These are phyloP conservation scores for Cytospora paraplurivora DNA, from an alignment of 2,329 filamentous ascomycete species.

Conservation along the genomic window DNA sequence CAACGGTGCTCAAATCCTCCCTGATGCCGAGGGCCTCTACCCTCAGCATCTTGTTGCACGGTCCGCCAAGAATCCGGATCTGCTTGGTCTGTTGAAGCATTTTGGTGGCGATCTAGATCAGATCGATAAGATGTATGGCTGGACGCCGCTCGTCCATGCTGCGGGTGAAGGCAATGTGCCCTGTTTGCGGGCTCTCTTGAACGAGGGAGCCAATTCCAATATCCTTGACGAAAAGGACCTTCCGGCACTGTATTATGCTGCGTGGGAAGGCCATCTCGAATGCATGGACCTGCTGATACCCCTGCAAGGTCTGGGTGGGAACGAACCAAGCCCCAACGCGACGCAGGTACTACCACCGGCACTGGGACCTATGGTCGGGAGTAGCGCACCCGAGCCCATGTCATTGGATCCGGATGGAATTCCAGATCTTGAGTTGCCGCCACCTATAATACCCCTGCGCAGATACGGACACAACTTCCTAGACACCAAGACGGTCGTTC, in stretches of 20 bases:
- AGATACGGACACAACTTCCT: constrained; percentile 98
- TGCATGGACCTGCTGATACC: constrained; percentile 84
- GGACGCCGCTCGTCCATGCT: constrained; percentile 95
- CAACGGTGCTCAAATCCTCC: constrained; percentile 78
- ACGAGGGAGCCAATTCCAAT: constrained; percentile 75
- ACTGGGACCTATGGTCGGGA: constrained; percentile 49
- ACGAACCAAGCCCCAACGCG: constrained; percentile 44
- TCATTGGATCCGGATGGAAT: constrained; percentile 83
- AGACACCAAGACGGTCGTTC: constrained; percentile 94
- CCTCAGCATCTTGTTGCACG: constrained; percentile 96
- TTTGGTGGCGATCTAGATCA: constrained; percentile 91
- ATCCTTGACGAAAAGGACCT: constrained; percentile 90
- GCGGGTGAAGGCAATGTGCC: constrained; percentile 94
- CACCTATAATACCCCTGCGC: constrained; percentile 91
- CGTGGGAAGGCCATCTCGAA: constrained; percentile 94
- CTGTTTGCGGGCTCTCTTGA: constrained; percentile 79
- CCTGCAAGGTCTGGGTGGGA: constrained; percentile 1
- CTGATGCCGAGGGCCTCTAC: constrained; percentile 93
- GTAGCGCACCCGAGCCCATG: constrained; percentile 59
- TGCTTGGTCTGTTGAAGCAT: constrained; percentile 77
- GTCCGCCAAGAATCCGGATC: constrained; percentile 77
- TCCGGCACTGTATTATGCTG: constrained; percentile 96
- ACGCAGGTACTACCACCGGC: constrained; percentile 39
- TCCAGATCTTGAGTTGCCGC: constrained; percentile 86
- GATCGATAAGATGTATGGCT: constrained; percentile 92